These are phyloP conservation scores for Trichosporon faecale DNA, from an alignment of 1,284 basidiomycete species.

Conservation along the genomic window DNA sequence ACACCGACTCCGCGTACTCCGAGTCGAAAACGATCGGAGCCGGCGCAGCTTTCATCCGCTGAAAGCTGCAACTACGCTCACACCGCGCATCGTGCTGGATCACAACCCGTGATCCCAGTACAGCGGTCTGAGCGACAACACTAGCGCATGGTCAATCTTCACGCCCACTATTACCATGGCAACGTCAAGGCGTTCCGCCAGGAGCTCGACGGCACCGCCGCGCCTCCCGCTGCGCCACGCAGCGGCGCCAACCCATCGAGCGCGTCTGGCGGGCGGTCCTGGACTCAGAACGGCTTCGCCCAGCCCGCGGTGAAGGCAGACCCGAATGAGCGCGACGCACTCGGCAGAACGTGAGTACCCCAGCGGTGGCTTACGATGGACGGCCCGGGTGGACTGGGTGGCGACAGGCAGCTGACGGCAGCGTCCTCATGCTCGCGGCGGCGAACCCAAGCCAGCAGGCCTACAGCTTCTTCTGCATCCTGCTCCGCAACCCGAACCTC, in stretches of 20 bases:
- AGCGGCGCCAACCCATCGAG: slow-evolving; percentile 39
- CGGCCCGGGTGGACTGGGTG: no score
- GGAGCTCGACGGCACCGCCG: slow-evolving; percentile 61
- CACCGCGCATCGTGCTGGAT: slow-evolving; percentile 9
- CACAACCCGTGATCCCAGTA: background rate
- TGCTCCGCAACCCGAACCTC: slow-evolving; percentile 72
- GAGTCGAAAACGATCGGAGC: background rate
- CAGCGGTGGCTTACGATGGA: slow-evolving; percentile 56
- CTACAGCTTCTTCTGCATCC: slow-evolving; percentile 72
- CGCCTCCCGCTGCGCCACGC: slow-evolving; percentile 40
- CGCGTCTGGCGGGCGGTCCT: slow-evolving; percentile 60
- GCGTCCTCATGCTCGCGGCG: slow-evolving; percentile 77
- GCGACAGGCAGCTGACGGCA: slow-evolving; percentile 51
- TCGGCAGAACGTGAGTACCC: slow-evolving; percentile 44
- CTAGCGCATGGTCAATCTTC: slow-evolving; percentile 59
- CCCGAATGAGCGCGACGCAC: slow-evolving; percentile 49
- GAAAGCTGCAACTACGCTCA: slow-evolving; percentile 9
- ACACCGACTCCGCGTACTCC: background rate
- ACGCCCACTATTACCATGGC: slow-evolving; percentile 71
- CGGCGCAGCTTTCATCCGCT: slow-evolving; percentile 8
- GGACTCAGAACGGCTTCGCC: slow-evolving; percentile 59
- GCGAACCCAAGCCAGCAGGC: slow-evolving; percentile 62
- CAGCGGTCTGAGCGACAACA: slow-evolving; percentile 15
- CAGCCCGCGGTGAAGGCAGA: slow-evolving; percentile 42
- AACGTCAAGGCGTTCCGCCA: slow-evolving; percentile 79